phyloP scores from a whole-genome alignment of 176 grass and related monocot species.

The Hordeum vulgare region MorexV3_pseudomolecules_assembly NC_058524.1:606141668-606142167 shows the following conservation, averaged over 20 bases:
- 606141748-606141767: too few species aligned
- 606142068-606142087: too few species aligned
- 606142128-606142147: too few species aligned
- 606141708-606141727: too few species aligned
- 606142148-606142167: too few species aligned
- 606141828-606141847: constrained; percentile 32
- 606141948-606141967: constrained; percentile 26
- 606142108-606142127: too few species aligned
- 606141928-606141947: constrained; percentile 5
- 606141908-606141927: constrained; percentile 24
- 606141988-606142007: constrained; percentile 14
- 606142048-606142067: background rate
- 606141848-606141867: constrained; percentile 29
- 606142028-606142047: constrained; percentile 37
- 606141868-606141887: constrained; percentile 29
- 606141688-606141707: too few species aligned
- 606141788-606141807: too few species aligned
- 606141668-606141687: too few species aligned
- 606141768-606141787: too few species aligned
- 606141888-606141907: constrained; percentile 40
- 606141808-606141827: background rate
- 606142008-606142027: constrained; percentile 32
- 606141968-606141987: constrained; percentile 15
- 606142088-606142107: too few species aligned
- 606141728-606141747: too few species aligned